Base-by-base conservation (phyloP, 2,329 filamentous ascomycete species). In the Bertia moriformis region DNA sequence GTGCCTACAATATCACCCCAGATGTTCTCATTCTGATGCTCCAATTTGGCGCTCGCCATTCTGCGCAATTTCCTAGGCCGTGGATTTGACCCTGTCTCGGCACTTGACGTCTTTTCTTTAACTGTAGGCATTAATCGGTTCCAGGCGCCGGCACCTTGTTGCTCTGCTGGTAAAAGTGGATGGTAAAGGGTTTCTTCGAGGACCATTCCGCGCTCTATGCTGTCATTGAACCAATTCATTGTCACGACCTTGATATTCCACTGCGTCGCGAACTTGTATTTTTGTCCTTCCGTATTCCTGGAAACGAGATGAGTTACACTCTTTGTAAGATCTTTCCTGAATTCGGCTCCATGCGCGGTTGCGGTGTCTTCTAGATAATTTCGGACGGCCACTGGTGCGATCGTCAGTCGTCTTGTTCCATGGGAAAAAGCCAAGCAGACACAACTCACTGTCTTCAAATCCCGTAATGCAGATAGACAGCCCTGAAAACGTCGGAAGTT, bases 251-350 rank as follows among this genome's bases (percentile, higher is more conserved):
- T 75, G 46, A 94, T 73, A 36, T 71, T 69, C 88, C 91, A 98
- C 48, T 70, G 70, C 47, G 73, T 77, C n/a, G 89, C 91, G 41
- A 86, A 86, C 40, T 75, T 73, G 55, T 93, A 98, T 57, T 98
- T 98, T 43, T 86, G 83, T 17, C 91, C 89, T 45, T 83, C 73
- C 5, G 89, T 78, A 38, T 71, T 73, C 44, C 73, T 72, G 20
- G 85, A 85, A 45, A 98, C 81, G 14, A 98, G 70, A 57, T 98
- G 91, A 2, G 87, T 93, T 46, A 93, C 84, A 40, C 67, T 69
- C 51, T 79, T 85, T 7, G 87, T 93, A 39, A 98, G 68, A 54
- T 98, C 89, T 40, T 83, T 85, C 19, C 83, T 79, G 55, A 95
- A 95, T 40, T 72, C 65, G n/a, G 79, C 91, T 20, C 89, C 89